phyloP scores from a whole-genome alignment of 768 basidiomycete species.

The Cyathus striatus region DNA sequence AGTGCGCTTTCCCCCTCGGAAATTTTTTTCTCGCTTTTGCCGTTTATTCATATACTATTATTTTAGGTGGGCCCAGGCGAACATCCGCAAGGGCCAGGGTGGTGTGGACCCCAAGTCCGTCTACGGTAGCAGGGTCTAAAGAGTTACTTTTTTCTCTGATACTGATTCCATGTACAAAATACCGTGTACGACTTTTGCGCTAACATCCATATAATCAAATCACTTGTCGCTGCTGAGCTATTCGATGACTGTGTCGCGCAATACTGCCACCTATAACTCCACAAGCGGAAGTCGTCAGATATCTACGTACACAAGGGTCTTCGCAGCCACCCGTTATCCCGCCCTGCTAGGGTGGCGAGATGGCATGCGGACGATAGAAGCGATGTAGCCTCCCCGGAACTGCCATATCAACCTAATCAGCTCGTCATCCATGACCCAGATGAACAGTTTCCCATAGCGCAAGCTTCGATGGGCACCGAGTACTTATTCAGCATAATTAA shows the following conservation, averaged over 20 bases:
- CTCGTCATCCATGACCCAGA: too few relatives aligned
- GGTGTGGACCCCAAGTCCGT: conserved; percentile 77
- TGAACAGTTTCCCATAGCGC: too few relatives aligned
- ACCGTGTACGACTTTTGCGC: neutral
- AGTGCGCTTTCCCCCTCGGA: conserved; percentile 43
- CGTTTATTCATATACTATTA: too few relatives aligned
- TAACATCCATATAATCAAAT: neutral
- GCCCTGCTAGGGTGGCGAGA: too few relatives aligned
- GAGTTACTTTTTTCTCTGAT: neutral
- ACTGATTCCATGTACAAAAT: neutral
- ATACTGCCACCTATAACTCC: neutral
- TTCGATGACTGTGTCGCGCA: neutral
- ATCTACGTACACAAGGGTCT: neutral
- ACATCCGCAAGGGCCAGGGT: conserved; percentile 78
- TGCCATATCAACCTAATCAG: too few relatives aligned
- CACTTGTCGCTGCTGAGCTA: neutral
- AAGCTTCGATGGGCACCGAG: neutral
- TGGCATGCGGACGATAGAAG: too few relatives aligned
- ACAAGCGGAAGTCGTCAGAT: neutral
- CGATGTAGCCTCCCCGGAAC: too few relatives aligned
- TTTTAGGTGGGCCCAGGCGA: conserved; percentile 80
- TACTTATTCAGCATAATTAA: neutral
- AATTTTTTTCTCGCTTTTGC: too few relatives aligned
- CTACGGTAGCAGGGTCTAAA: conserved; percentile 59
- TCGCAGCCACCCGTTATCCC: too few relatives aligned